Evolutionary conservation across 2,329 filamentous ascomycete species (phyloP), one percentile per base, ranked within the genome.

Genomic region (Colletotrichum viniferum): DNA sequence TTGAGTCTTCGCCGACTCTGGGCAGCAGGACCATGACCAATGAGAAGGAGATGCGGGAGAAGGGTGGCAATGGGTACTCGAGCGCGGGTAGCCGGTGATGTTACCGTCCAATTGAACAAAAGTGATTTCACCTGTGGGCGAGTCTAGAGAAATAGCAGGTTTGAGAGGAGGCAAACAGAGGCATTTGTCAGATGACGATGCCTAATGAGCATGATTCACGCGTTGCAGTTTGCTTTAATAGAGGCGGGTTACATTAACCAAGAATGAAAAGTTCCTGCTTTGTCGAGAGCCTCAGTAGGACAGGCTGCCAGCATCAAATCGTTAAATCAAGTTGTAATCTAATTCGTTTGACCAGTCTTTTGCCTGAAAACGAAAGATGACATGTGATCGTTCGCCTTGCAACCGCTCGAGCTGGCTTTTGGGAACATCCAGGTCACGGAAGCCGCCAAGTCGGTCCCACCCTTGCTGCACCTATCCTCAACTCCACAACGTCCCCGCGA

Each of bases 21-120:
- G 74, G 71, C 6, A 77, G 76, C 76, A 67, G 74, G 12, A 77
- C 67, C 58, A 63, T 64, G 28, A 73, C 73, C 5, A 76, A 76
- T 28, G 76, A 77, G 68, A 77, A 77, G 76, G 76, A 77, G 28
- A 60, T 77, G 58, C 66, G 70, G 30, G 74, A 77, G 34, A 77
- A 77, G 70, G 73, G 72, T 32, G 36, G n/a, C 69, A 73, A 75
- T 18, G 69, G 69, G 1, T 75, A 75, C 58, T 73, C 69, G 12
- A 75, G 69, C 34, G 63, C 16, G 21, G 73, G 73, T 26, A 73
- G 63, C 43, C 24, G 63, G 21, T 72, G 36, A 73, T 21, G 3
- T 4, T 24, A 18, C 6, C 3, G 16, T 66, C 4, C 18, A 12
- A 3, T 26, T 24, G 18, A 65, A 24, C 9, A 36, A 55, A 30